Conservation (phyloP, 2,329 filamentous ascomycete species). For the Neofusicoccum umdonicola region DNA sequence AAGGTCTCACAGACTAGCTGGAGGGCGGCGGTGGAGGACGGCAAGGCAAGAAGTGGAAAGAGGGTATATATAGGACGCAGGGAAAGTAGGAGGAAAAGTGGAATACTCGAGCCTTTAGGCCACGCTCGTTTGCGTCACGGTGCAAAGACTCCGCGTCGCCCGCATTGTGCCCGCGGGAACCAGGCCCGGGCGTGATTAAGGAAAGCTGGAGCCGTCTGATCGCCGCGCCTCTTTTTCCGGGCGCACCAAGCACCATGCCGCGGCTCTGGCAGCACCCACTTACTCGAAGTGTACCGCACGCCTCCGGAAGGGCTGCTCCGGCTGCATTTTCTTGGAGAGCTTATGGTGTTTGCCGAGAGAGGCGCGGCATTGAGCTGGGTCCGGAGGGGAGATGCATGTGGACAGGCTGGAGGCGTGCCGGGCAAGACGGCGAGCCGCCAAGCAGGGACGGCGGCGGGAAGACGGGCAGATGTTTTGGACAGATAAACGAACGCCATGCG, state of each 20-base stretch:
- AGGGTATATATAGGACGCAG: not conserved
- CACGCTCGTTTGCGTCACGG: slow-evolving; percentile 2
- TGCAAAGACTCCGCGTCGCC: not conserved
- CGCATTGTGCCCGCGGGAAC: not conserved
- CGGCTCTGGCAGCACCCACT: too few relatives aligned
- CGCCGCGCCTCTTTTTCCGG: not conserved
- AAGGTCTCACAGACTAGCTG: not conserved
- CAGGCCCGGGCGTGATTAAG: slow-evolving; percentile 10
- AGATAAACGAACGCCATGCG: slow-evolving; percentile 1
- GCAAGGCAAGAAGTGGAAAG: not conserved
- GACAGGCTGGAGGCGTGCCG: not conserved
- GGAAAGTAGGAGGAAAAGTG: not conserved
- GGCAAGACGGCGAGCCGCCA: not conserved
- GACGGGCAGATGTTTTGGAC: not conserved
- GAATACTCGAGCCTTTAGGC: not conserved
- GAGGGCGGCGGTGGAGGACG: not conserved
- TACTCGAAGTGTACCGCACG: not conserved
- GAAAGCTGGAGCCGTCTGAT: slow-evolving; percentile 5
- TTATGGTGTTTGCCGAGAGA: not conserved
- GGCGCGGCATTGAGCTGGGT: not conserved
- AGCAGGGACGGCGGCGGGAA: not conserved
- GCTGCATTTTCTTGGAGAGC: not conserved
- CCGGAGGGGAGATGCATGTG: not conserved
- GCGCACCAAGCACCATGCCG: not conserved
- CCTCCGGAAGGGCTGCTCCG: not conserved